Evolutionary conservation across 2,329 filamentous ascomycete species (phyloP).

Genomic region (Talaromyces sp.): DNA sequence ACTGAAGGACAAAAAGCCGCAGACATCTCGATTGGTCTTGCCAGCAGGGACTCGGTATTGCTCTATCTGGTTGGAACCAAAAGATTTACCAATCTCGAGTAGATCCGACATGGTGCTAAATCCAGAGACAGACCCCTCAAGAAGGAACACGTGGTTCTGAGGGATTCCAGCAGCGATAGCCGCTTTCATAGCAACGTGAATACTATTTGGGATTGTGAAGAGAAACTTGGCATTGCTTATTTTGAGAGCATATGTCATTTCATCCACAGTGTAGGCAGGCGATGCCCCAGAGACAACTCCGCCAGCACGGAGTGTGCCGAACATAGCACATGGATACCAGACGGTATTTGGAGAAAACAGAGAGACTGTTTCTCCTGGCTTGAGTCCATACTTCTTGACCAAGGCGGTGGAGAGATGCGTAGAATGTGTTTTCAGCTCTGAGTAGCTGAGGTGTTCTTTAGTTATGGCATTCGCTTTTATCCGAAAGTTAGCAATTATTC

Average conservation of each 20-base stretch:
- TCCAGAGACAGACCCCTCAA: constrained; percentile 50
- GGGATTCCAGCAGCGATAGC: constrained; percentile 52
- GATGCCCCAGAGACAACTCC: constrained; percentile 58
- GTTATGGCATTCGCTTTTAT: constrained; percentile 55
- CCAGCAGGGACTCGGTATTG: constrained; percentile 48
- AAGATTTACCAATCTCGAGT: constrained; percentile 25
- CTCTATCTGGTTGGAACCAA: constrained; percentile 42
- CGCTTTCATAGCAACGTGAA: constrained; percentile 51
- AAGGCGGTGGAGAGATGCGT: constrained; percentile 59
- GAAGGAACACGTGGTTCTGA: constrained; percentile 49
- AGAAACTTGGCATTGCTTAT: constrained; percentile 54
- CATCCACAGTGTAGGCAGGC: constrained; percentile 62
- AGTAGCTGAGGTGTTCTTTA: constrained; percentile 54
- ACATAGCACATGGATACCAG: constrained; percentile 63
- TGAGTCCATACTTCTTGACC: constrained; percentile 50
- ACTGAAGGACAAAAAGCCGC: constrained; percentile 49
- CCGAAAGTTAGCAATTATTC: constrained; percentile 19
- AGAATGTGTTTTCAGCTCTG: constrained; percentile 53
- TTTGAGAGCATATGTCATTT: constrained; percentile 62
- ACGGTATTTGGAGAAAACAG: constrained; percentile 62
- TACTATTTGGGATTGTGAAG: constrained; percentile 51
- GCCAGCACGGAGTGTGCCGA: constrained; percentile 49
- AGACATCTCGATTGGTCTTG: constrained; percentile 54
- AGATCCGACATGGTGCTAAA: constrained; percentile 41
- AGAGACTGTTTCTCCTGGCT: constrained; percentile 52